Evolutionary conservation across 768 basidiomycete genomes (phyloP), one percentile per base, ranked within the genome.

Genomic region (Pleurotus djamor): DNA sequence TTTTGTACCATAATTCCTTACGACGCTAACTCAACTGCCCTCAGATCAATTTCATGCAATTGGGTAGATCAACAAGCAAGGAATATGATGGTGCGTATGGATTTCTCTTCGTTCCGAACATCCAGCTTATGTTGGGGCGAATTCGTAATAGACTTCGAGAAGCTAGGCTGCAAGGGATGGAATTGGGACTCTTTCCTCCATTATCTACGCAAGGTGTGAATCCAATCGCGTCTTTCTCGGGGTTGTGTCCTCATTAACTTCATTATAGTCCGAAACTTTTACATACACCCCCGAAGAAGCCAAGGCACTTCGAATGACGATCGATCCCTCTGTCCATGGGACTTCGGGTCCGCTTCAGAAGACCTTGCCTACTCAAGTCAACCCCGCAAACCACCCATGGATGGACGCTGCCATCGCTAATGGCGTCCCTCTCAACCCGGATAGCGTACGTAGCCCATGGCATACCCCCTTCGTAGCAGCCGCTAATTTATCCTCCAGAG

Each of bases 111-210:
- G n/a, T 17, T 8, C 8, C 38, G n/a, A 41, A n/a, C 10, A 9
- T n/a, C 38, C 38, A 41, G 21, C 21, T 28, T 28, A 28, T 28
- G 21, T 28, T 28, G 21, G 21, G 21, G 21, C 38, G 9, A 41
- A 41, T 41, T 12, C 6, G 10, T 34, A 33, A 36, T 49, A 32
- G 63, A 57, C 12, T 54, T 64, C 21, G 63, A 64, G 49, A 17
- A 34, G 0, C 50, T 64, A 10, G 63, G 63, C 5, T 44, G 21
- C 33, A 44, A 51, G 9, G 61, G 61, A 1, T 64, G 63, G 63
- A 64, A 64, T 38, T 64, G 63, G 63, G 43, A 52, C 2, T 48
- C 43, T 14, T 59, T 62, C 28, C 43, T 64, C 5, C 52, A 59
- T 28, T 64, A 64, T 38, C 59, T 62, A 7, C 43, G 50, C 34